These are phyloP conservation scores for Tylopilus intermedius DNA, from an alignment of 768 basidiomycete genomes.

Conservation along the genomic window DNA sequence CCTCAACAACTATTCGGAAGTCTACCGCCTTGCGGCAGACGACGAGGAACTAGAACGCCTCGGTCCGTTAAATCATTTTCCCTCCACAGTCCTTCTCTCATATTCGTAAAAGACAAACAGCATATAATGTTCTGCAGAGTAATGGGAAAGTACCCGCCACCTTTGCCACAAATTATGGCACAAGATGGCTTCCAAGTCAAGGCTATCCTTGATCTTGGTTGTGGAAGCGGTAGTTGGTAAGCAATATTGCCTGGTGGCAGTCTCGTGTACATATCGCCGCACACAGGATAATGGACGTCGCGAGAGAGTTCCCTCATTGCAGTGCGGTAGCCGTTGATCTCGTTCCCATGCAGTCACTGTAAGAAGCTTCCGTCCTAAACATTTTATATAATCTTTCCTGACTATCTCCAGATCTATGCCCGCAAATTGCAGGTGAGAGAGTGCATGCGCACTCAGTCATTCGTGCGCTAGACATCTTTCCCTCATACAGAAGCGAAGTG, in stretches of 20 bases:
- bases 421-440: slow-evolving; percentile 56
- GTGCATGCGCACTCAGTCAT: slow-evolving; percentile 1
- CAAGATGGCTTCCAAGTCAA: slow-evolving; percentile 58
- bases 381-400: slow-evolving; percentile 14
- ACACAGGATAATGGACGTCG: slow-evolving; percentile 69
- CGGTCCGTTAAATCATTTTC: slow-evolving; percentile 37
- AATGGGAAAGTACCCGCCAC: slow-evolving; percentile 64
- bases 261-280: slow-evolving; percentile 7
- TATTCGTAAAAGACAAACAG: slow-evolving; percentile 50
- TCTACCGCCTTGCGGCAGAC: slow-evolving; percentile 75
- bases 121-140: slow-evolving; percentile 58
- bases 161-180: slow-evolving; percentile 53
- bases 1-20: slow-evolving; percentile 73
- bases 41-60: slow-evolving; percentile 70
- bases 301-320: slow-evolving; percentile 66
- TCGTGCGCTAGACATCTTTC: slow-evolving; percentile 2
- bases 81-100: slow-evolving; percentile 10
- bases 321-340: slow-evolving; percentile 72
- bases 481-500: slow-evolving; percentile 59
- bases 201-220: slow-evolving; percentile 68
- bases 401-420: slow-evolving; percentile 53
- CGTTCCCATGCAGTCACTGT: slow-evolving; percentile 73
- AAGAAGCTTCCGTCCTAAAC: slow-evolving; percentile 27
- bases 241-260: slow-evolving; percentile 8
- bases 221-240: slow-evolving; percentile 75